Base-by-base conservation (phyloP, 2,329 filamentous ascomycete genomes). In the Fusarium virguliforme region DNA sequence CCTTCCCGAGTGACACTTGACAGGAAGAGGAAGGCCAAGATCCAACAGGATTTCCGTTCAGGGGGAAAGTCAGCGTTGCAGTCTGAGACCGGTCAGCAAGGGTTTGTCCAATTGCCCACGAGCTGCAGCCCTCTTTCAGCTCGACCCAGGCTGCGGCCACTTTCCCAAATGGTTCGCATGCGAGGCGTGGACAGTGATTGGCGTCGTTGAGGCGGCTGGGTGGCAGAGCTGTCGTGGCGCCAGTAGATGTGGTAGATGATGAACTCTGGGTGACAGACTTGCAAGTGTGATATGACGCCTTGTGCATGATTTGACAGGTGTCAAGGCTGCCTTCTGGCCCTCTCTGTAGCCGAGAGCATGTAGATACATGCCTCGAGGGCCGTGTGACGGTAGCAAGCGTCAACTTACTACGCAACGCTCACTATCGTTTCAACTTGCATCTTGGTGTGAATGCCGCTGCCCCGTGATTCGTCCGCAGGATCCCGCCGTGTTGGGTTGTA, bases 171-270 rank as follows among this genome's bases (percentile, higher is more conserved):
- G 40, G 46, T 50, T 72, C 58, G 65, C 55, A 43, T 61, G 28
- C 59, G 40, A 67, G 54, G 38, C 62, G 60, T 68, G 57, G 48
- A 37, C 58, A 28, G 58, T 60, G 38, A 40, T 62, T 68, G 18
- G 18, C 18, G 18, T 18, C 18, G 18, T 18, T 18, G 18, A 18
- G 43, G n/a, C n/a, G 9, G 12, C 38, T 22, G 8, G 65, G 62
- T 56, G 46, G 56, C 54, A 57, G 60, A 46, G 38, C 56, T 76
- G 74, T 75, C 74, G 74, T 76, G 74, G 74, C 70, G 70, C 74
- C 74, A 76, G 67, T 76, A 30, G 59, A 72, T 34, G 28, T 8
- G 3, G 43, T 53, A 60, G 13, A 48, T 46, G 38, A 28, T 24
- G 8, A 38, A 35, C 26, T 34, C 37, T 10, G 37, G 43, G 53